These are phyloP conservation scores for Hemerocallis citrina DNA, from an alignment of 106 monocot genomes.

Conservation along the genomic window DNA sequence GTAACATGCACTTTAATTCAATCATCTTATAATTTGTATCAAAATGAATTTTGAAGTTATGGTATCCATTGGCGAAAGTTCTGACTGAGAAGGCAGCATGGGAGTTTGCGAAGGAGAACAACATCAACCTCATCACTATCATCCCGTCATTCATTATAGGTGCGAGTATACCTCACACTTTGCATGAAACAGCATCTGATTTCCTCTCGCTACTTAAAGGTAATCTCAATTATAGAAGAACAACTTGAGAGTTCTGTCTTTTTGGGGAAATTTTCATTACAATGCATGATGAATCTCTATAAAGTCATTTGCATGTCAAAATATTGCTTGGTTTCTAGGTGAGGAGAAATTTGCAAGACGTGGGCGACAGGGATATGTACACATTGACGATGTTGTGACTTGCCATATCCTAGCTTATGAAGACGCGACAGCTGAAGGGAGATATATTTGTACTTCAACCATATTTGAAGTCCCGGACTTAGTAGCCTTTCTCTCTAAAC, in stretches of 20 bases:
- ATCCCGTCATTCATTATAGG: slow-evolving; percentile 62
- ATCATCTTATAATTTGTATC: background rate
- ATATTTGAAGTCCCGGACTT: slow-evolving; percentile 57
- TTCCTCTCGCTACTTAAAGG: slow-evolving; percentile 53
- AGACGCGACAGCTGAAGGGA: slow-evolving; percentile 42
- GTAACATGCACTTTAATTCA: background rate
- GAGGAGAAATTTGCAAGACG: slow-evolving; percentile 37
- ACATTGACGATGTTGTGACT: slow-evolving; percentile 76
- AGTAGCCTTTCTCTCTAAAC: slow-evolving; percentile 22
- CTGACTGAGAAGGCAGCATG: slow-evolving; percentile 73
- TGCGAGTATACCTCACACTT: slow-evolving; percentile 35
- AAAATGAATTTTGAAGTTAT: slow-evolving; percentile 36
- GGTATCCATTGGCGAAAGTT: slow-evolving; percentile 61
- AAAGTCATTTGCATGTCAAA: too few relatives aligned
- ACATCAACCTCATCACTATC: slow-evolving; percentile 52
- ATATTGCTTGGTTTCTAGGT: too few relatives aligned
- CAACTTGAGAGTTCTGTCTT: background rate
- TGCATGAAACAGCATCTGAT: slow-evolving; percentile 37
- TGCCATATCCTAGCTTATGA: slow-evolving; percentile 80
- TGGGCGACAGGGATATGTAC: slow-evolving; percentile 86
- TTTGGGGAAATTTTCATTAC: background rate
- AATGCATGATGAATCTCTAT: too few relatives aligned
- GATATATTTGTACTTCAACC: slow-evolving; percentile 65
- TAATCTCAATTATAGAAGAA: too few relatives aligned
- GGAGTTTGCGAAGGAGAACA: slow-evolving; percentile 49